Evolutionary conservation across 371 early-diverging fungal species (phyloP).

Genomic region (Apophysomyces trapeziformis): DNA sequence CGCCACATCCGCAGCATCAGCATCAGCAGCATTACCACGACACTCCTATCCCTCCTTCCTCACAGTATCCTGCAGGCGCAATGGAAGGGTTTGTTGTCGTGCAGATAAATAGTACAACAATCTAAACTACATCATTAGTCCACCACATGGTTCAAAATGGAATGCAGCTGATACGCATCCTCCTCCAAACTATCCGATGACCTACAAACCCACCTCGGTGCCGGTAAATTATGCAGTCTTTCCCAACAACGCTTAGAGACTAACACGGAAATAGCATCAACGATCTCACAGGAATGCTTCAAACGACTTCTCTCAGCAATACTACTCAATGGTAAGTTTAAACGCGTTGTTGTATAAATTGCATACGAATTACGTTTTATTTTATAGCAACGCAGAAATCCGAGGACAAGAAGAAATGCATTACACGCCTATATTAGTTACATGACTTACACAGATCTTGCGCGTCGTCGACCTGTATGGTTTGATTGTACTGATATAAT

Average conservation of each 20-base stretch:
- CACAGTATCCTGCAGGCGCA: background rate
- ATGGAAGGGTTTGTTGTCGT: background rate
- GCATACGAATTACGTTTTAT: background rate
- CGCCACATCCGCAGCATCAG: slow-evolving; percentile 6
- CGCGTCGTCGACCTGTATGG: slow-evolving; percentile 17
- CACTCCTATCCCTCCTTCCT: background rate
- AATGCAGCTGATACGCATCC: slow-evolving; percentile 10
- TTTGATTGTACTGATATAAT: too few species aligned
- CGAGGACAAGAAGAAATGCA: slow-evolving; percentile 43
- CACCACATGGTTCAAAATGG: slow-evolving; percentile 6
- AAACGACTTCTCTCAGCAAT: slow-evolving; percentile 15
- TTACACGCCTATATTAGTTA: slow-evolving; percentile 54
- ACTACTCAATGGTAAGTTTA: slow-evolving; percentile 17
- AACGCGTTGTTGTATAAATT: background rate
- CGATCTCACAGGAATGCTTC: background rate
- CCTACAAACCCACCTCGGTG: slow-evolving; percentile 10
- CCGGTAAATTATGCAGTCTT: slow-evolving; percentile 19
- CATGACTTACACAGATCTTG: slow-evolving; percentile 48
- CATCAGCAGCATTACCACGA: slow-evolving; percentile 1
- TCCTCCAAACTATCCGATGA: background rate
- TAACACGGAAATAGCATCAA: background rate
- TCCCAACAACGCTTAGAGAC: background rate
- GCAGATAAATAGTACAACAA: background rate
- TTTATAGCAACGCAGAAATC: slow-evolving; percentile 26
- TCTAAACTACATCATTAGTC: slow-evolving; percentile 7